Conservation (phyloP, 2,329 filamentous ascomycete genomes). For the Botrytis medusae region DNA sequence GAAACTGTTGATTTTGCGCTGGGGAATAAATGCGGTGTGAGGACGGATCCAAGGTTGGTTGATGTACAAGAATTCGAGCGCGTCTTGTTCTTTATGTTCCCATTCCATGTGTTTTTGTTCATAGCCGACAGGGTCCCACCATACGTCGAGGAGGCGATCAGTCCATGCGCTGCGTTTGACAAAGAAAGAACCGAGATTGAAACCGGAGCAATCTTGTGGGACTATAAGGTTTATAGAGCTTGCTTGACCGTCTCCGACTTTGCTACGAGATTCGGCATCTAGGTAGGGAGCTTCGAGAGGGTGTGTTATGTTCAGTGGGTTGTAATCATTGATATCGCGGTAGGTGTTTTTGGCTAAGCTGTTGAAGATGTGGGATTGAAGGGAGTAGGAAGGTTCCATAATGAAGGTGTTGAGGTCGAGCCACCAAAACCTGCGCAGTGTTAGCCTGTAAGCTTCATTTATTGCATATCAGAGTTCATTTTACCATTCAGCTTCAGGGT, state of each 20-base stretch:
- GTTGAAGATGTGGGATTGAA: slow-evolving; percentile 89
- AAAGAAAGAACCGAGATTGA: slow-evolving; percentile 97
- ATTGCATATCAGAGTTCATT: slow-evolving; percentile 37
- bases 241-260: slow-evolving; percentile 72
- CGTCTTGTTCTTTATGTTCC: slow-evolving; percentile 98
- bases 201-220: slow-evolving; percentile 90
- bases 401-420: slow-evolving; percentile 95
- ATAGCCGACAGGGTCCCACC: slow-evolving; percentile 98
- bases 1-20: slow-evolving; percentile 93
- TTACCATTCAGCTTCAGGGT: slow-evolving; percentile 94
- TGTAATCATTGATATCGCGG: slow-evolving; percentile 94
- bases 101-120: slow-evolving; percentile 99
- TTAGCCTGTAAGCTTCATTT: slow-evolving; percentile 15
- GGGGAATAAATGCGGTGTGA: slow-evolving; percentile 83
- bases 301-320: slow-evolving; percentile 90
- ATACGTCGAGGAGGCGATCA: slow-evolving; percentile 86
- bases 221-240: slow-evolving; percentile 85
- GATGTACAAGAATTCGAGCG: slow-evolving; percentile 85
- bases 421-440: slow-evolving; percentile 91
- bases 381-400: slow-evolving; percentile 91
- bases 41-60: slow-evolving; percentile 91
- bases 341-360: slow-evolving; percentile 73
- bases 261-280: slow-evolving; percentile 69
- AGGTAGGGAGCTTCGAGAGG: slow-evolving; percentile 74
- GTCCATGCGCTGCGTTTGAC: slow-evolving; percentile 83